phyloP scores from a whole-genome alignment of 192 early-diverging fungal genomes.

The Anaeromyces robustus region DNA sequence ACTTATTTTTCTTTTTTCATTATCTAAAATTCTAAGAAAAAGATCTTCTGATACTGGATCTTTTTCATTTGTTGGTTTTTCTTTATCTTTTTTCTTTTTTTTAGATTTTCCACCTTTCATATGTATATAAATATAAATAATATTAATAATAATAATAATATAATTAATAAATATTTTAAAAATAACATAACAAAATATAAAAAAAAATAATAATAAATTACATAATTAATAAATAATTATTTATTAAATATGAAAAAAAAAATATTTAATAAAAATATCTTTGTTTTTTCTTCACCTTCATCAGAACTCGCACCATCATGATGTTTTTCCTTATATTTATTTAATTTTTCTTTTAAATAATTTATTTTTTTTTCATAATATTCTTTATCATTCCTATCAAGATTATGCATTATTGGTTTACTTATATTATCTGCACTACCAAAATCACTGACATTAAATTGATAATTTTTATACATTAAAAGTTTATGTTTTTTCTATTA shows the following conservation, averaged over 20 bases:
- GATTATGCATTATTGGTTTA: neutral
- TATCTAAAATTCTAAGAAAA: neutral
- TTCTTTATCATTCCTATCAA: neutral
- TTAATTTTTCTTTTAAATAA: neutral
- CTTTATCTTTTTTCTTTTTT: neutral
- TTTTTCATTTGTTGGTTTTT: neutral
- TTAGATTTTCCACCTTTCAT: neutral
- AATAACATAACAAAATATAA: no score
- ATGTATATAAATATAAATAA: no score
- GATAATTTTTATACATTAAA: neutral
- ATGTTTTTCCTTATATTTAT: neutral
- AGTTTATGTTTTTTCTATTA: neutral
- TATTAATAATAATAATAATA: no score
- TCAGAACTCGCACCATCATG: no score
- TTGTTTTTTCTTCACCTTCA: no score
- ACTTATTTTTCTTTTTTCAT: neutral
- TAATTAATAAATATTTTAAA: no score
- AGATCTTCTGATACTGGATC: neutral
- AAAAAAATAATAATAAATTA: no score
- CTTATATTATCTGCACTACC: neutral
- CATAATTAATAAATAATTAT: no score
- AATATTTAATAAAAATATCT: no score
- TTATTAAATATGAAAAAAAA: no score
- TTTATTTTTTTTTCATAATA: neutral
- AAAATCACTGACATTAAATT: neutral